Evolutionary conservation across 1,284 basidiomycete species (phyloP).

Genomic region (Paramarasmius palmivorus): DNA sequence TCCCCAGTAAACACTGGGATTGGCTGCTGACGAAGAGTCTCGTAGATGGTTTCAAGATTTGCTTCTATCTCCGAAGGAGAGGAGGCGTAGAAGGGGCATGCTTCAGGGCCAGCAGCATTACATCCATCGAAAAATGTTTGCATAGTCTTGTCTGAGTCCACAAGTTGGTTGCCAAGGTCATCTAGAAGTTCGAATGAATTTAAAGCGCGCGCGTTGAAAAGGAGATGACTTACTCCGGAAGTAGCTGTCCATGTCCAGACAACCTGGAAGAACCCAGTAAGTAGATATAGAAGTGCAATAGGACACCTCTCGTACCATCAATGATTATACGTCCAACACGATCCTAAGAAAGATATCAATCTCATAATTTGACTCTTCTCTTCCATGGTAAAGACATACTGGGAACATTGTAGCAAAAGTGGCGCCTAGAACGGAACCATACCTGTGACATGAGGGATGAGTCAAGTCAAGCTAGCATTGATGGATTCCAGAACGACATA

Average conservation of each 20-base stretch:
- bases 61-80: slow-evolving; percentile 26
- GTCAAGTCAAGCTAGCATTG: no score
- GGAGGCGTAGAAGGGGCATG: slow-evolving; percentile 38
- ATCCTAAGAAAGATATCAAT: slow-evolving; percentile 29
- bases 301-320: slow-evolving; percentile 30
- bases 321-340: slow-evolving; percentile 39
- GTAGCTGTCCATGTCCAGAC: slow-evolving; percentile 37
- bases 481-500: slow-evolving; percentile 24
- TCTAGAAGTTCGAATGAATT: slow-evolving; percentile 16
- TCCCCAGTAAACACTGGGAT: slow-evolving; percentile 1
- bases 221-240: slow-evolving; percentile 21
- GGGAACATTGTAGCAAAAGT: slow-evolving; percentile 51
- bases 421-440: slow-evolving; percentile 45
- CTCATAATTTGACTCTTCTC: neutral
- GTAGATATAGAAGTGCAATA: neutral
- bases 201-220: neutral
- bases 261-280: slow-evolving; percentile 19
- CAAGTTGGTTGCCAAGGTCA: slow-evolving; percentile 24
- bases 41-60: neutral
- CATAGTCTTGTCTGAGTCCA: slow-evolving; percentile 28
- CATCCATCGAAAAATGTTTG: slow-evolving; percentile 37
- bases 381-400: slow-evolving; percentile 24
- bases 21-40: neutral
- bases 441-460: slow-evolving; percentile 26
- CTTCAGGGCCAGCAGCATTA: slow-evolving; percentile 33